Evolutionary conservation across 148 eudicot species (phyloP), one percentile per base, ranked within the genome.

Genomic region (Dianthus caryophyllus): DNA sequence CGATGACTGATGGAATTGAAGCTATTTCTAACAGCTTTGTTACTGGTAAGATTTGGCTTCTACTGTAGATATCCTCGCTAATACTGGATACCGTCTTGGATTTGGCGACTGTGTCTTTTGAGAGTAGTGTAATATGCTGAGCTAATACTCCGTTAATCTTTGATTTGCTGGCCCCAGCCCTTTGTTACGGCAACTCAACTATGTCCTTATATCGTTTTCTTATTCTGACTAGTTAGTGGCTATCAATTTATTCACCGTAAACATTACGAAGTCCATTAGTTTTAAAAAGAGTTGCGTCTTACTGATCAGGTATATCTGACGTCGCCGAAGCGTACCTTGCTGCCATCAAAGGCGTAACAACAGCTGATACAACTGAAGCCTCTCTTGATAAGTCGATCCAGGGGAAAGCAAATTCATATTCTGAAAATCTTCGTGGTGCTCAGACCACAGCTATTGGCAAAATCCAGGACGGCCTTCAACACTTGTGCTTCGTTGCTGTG

Each of bases 321-420:
- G 99, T 95, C 54, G 87, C 86, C 33, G 99, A 87, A 81, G 93
- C 96, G 33, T 90, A 88, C 66, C 14, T 80, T 26, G 93, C 87
- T 54, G 96, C 90, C 71, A 84, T 90, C 18, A 90, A 86, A 85
- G 76, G 70, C 64, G 78, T 79, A 44, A 43, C 75, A 22, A 62
- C 82, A 51, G 67, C 80, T 18, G 96, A 85, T 46, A 81, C 85
- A 5, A 71, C 48, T 7, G 83, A 80, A 73, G 74, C 72, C 73
- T 68, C 77, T 66, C 77, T 68, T 30, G 74, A 83, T 64, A 88
- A 86, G 48, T 76, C 93, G 27, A 76, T 90, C 33, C 83, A 83
- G 75, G 96, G 90, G 48, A 95, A 90, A 78, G 97, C 83, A 25
- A 68, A 62, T 55, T 60, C 81, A 5, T 84, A 83, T 41, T 79